Evolutionary conservation across 768 basidiomycete genomes (phyloP).

Genomic region (Suillus subalutaceus): DNA sequence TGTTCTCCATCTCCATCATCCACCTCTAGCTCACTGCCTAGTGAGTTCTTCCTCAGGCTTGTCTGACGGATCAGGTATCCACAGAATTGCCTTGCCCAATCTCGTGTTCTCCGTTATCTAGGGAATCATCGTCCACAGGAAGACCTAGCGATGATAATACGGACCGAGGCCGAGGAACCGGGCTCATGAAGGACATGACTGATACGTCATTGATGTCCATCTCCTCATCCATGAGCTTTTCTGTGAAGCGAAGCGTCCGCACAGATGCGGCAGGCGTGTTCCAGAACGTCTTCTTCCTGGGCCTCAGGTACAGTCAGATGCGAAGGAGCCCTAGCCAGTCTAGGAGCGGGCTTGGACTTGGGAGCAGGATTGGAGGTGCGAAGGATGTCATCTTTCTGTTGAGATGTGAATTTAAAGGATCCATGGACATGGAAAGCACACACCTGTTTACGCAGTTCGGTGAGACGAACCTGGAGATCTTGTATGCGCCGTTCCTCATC

Average conservation of each 20-base stretch:
- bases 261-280: constrained; percentile 55
- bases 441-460: constrained; percentile 43
- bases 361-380: constrained; percentile 23
- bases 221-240: constrained; percentile 64
- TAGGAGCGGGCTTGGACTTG: constrained; percentile 20
- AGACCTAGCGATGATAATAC: constrained; percentile 29
- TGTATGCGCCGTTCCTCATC: constrained; percentile 47
- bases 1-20: constrained; percentile 30
- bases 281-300: constrained; percentile 66
- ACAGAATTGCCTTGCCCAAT: background rate
- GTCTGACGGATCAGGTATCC: background rate
- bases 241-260: constrained; percentile 64
- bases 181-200: constrained; percentile 47
- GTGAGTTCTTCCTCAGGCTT: background rate
- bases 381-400: constrained; percentile 33
- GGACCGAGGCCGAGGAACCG: constrained; percentile 38
- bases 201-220: constrained; percentile 59
- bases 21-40: constrained; percentile 8
- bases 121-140: background rate
- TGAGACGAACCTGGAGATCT: constrained; percentile 45
- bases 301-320: constrained; percentile 30
- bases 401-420: background rate
- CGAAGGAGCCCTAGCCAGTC: constrained; percentile 20
- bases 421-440: constrained; percentile 19
- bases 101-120: background rate